Base-by-base conservation (phyloP, 2,329 filamentous ascomycete species). In the Botrytis byssoidea region DNA sequence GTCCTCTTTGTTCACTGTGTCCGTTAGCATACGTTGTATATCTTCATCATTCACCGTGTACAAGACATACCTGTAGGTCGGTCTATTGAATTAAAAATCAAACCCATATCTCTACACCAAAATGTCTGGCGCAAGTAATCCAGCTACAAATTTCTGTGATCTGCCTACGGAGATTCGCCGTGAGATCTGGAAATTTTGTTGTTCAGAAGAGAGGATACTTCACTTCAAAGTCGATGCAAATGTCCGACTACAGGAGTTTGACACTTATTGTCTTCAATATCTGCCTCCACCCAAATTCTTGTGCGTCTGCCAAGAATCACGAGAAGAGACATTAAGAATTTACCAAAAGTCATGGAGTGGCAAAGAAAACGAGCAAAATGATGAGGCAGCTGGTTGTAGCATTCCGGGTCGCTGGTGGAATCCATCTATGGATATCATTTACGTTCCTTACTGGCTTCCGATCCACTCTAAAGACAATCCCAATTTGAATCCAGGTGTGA, bases 361-460 rank as follows among this genome's bases (percentile, higher is more conserved):
- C 0, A 18, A 8, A 29, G 46, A 37, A 16, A 9, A 68, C 18
- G 29, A 22, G 20, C 18, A 12, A 25, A 32, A 32, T 12, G n/a
- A 32, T n/a, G 2, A 29, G 22, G 35, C 37, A 5, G 3, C 14
- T 22, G 3, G 16, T 51, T 2, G 7, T 7, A 35, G n/a, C 22
- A 18, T 63, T 46, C 5, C 22, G 9, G 8, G 25, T 40, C 14
- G 22, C 25, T 67, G 65, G 65, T 67, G 65, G 65, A 55, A 40
- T 40, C 46, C 32, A 40, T 67, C 65, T 35, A 67, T 37, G 46
- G 65, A 67, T 40, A 67, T 40, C 32, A 55, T 67, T 55, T n/a
- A 55, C 29, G 46, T 67, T 29, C 65, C 65, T 20, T 67, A 67
- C 16, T 67, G 65, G 65, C 65, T 55, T 40, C 46, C 65, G 14